A percentile compares a stretch with the other conserved stretches of the same genome.
phyloP scores from a whole-genome alignment of 2,329 filamentous ascomycete species.

The Cercospora sp. region DNA sequence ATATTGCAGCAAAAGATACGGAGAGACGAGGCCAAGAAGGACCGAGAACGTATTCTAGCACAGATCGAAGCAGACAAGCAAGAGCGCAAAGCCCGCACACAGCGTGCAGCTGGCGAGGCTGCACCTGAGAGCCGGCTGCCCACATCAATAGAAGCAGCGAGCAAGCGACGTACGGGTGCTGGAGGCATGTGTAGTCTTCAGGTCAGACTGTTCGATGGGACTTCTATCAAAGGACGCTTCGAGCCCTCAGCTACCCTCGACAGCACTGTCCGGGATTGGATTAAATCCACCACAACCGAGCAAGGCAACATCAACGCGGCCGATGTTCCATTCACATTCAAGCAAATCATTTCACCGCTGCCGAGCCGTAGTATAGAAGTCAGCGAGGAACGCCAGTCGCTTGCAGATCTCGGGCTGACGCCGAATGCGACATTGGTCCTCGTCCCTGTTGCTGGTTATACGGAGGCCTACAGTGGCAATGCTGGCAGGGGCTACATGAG shows the following conservation, averaged over 20 bases:
- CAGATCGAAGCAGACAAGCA: conserved; percentile 76
- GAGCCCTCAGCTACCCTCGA: conserved; percentile 59
- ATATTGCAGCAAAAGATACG: conserved; percentile 55
- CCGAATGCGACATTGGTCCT: conserved; percentile 83
- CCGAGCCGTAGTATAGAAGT: conserved; percentile 74
- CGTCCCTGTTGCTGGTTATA: conserved; percentile 65
- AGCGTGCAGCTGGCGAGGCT: conserved; percentile 30
- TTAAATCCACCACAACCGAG: conserved; percentile 59
- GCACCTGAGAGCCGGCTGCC: conserved; percentile 12
- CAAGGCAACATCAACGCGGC: conserved; percentile 32
- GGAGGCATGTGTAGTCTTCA: conserved; percentile 55
- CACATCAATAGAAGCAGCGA: conserved; percentile 24
- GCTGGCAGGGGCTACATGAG: conserved; percentile 33
- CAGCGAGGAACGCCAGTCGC: conserved; percentile 68
- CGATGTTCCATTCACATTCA: conserved; percentile 71
- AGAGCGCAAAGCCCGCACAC: conserved; percentile 61
- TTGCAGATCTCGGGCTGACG: conserved; percentile 69
- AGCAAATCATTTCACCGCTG: conserved; percentile 75
- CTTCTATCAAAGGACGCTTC: conserved; percentile 73
- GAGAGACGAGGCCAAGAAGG: conserved; percentile 65
- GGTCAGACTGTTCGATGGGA: conserved; percentile 80
- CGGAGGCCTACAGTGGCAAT: conserved; percentile 56
- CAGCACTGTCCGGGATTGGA: conserved; percentile 71
- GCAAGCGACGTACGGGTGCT: conserved; percentile 22
- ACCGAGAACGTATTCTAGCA: conserved; percentile 69